Evolutionary conservation across 768 basidiomycete genomes (phyloP).

Genomic region (Amanita exitialis): DNA sequence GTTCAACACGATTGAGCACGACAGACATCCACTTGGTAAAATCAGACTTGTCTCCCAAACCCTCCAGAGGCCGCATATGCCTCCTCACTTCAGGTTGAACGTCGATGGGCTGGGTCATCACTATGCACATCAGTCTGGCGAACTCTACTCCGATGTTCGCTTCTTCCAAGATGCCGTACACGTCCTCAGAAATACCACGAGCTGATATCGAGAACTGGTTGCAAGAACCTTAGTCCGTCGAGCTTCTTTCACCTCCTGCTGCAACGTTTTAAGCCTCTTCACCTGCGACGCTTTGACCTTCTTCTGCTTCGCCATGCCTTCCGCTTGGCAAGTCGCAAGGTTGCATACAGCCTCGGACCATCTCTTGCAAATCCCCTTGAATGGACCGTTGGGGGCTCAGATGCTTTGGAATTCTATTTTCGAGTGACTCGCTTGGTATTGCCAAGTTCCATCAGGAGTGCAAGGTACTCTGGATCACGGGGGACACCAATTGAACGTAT

Average conservation of each 20-base stretch:
- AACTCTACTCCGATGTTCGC: slow-evolving; percentile 9
- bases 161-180: slow-evolving; percentile 8
- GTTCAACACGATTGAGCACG: no score
- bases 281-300: neutral
- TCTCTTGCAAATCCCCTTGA: neutral
- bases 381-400: neutral
- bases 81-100: neutral
- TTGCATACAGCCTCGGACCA: neutral
- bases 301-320: neutral
- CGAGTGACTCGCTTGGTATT: neutral
- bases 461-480: neutral
- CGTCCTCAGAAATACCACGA: slow-evolving; percentile 10
- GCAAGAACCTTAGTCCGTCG: slow-evolving; percentile 6
- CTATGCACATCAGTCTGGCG: slow-evolving; percentile 8
- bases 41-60: slow-evolving; percentile 2
- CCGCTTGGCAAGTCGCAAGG: neutral
- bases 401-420: slow-evolving; percentile 1
- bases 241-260: neutral
- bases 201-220: slow-evolving; percentile 10
- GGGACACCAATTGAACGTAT: slow-evolving; percentile 5
- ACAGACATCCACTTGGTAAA: slow-evolving; percentile 13
- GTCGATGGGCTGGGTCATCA: slow-evolving; percentile 6
- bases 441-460: slow-evolving; percentile 7
- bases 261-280: neutral
- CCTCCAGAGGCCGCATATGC: slow-evolving; percentile 10